Evolutionary conservation across 176 grass and related monocot species (phyloP).

Genomic region (Oryza officinalis): DNA sequence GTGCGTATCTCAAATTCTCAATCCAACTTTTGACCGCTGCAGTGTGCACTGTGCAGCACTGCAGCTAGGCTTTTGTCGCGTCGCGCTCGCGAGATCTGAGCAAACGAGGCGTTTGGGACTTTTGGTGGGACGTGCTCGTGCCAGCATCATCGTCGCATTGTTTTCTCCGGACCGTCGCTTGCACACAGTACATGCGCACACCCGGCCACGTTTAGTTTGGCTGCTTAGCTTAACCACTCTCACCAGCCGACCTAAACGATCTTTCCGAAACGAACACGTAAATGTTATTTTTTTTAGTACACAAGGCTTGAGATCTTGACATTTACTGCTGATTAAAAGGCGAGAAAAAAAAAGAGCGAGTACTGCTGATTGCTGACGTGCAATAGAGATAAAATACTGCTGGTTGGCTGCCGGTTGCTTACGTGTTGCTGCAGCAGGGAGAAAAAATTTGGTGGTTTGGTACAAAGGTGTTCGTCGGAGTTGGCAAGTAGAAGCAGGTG

Average conservation of each 20-base stretch:
- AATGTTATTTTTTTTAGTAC: not conserved
- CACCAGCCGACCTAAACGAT: not conserved
- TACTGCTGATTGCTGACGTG: not conserved
- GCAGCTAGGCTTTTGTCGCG: not conserved
- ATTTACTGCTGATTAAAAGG: too few species aligned
- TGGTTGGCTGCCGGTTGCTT: not conserved
- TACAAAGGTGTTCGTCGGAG: not conserved
- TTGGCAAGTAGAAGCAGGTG: not conserved
- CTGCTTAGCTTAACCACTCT: slow-evolving; percentile 25
- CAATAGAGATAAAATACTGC: not conserved
- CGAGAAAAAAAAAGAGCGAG: not conserved
- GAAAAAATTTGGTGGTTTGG: not conserved
- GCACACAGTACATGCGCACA: not conserved
- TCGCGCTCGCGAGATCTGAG: slow-evolving; percentile 23
- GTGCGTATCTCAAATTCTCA: not conserved
- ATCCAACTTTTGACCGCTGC: slow-evolving; percentile 22
- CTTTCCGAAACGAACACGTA: not conserved
- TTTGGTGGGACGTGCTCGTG: not conserved
- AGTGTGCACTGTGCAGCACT: not conserved
- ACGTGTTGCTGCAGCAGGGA: not conserved
- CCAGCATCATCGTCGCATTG: not conserved
- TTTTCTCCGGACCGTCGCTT: slow-evolving; percentile 44
- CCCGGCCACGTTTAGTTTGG: not conserved
- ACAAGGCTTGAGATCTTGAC: not conserved
- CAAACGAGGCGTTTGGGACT: slow-evolving; percentile 33